Evolutionary conservation across 306 rosid genomes (phyloP).

Genomic region (Leucaena leucocephala): DNA sequence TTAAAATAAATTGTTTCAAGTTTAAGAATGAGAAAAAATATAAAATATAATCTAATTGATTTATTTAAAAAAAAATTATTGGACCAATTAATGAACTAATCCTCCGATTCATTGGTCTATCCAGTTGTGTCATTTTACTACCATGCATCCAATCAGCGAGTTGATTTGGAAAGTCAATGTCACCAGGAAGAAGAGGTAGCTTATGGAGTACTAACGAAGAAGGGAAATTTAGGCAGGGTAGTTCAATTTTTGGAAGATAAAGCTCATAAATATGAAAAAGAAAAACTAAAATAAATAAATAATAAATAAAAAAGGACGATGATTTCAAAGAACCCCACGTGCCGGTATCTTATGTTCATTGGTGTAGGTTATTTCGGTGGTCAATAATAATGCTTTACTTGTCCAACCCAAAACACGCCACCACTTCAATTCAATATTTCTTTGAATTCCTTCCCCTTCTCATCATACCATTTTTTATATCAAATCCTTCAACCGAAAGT

Average conservation of each 20-base stretch:
- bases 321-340: background rate
- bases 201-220: background rate
- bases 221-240: background rate
- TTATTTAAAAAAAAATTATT: too few species aligned
- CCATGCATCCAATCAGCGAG: background rate
- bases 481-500: background rate
- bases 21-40: too few species aligned
- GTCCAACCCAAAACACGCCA: background rate
- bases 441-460: background rate
- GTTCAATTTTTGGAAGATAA: background rate
- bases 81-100: too few species aligned
- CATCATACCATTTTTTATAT: background rate
- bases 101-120: too few species aligned
- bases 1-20: too few species aligned
- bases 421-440: background rate
- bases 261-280: background rate
- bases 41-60: too few species aligned
- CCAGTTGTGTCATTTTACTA: too few species aligned
- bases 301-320: background rate
- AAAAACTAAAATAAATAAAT: background rate
- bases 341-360: background rate
- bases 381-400: background rate
- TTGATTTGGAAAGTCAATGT: background rate
- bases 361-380: background rate
- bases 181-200: background rate